Evolutionary conservation across 2,329 filamentous ascomycete genomes (phyloP).

Genomic region (Aspergillus proliferans): DNA sequence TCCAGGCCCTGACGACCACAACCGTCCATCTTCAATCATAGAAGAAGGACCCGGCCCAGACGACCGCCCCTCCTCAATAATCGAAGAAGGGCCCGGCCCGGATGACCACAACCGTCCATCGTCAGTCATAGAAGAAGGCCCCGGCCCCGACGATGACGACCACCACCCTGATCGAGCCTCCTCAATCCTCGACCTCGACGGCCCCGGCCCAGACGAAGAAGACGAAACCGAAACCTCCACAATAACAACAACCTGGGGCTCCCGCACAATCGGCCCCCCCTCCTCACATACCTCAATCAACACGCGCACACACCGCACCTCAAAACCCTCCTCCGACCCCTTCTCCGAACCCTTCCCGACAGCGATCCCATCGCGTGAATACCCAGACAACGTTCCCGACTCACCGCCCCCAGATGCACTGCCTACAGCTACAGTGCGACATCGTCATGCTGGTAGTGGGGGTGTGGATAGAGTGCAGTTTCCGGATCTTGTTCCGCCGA

Average conservation of each 20-base stretch:
- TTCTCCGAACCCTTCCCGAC: slow-evolving; percentile 19
- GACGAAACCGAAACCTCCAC: slow-evolving; percentile 15
- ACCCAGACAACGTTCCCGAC: background rate
- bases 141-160: slow-evolving; percentile 28
- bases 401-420: slow-evolving; percentile 16
- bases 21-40: too few species aligned
- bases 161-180: slow-evolving; percentile 21
- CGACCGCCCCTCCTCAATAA: too few species aligned
- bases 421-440: slow-evolving; percentile 15
- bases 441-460: slow-evolving; percentile 3
- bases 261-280: background rate
- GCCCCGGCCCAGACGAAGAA: slow-evolving; percentile 52
- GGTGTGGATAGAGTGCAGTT: slow-evolving; percentile 25
- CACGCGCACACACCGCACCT: slow-evolving; percentile 5
- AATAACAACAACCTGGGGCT: background rate
- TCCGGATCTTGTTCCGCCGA: slow-evolving; percentile 34
- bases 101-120: too few species aligned
- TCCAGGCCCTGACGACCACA: too few species aligned
- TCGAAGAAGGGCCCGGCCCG: too few species aligned
- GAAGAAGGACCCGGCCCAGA: too few species aligned
- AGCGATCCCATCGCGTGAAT: slow-evolving; percentile 16
- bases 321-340: slow-evolving; percentile 24
- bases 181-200: slow-evolving; percentile 47
- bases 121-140: too few species aligned
- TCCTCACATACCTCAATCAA: background rate